phyloP scores from a whole-genome alignment of 2,329 filamentous ascomycete genomes.

The Pseudogymnoascus pannorum region DNA sequence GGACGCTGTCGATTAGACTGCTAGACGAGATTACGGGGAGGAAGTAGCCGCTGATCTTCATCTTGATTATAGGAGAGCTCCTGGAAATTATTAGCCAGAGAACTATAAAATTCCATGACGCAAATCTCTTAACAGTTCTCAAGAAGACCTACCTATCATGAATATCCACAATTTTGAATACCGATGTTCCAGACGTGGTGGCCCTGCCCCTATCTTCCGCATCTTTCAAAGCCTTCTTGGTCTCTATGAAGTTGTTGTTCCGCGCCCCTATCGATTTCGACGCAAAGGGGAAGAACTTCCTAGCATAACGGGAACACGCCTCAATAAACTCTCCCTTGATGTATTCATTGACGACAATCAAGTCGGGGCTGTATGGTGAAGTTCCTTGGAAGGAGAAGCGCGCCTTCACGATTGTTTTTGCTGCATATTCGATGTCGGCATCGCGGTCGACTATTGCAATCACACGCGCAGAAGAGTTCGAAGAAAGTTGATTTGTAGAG shows the following conservation, averaged over 20 bases:
- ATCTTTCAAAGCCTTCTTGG: not conserved
- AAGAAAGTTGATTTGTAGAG: constrained; percentile 28
- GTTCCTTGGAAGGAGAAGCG: constrained; percentile 47
- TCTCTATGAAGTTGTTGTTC: not conserved
- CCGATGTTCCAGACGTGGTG: not conserved
- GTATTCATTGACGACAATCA: constrained; percentile 59
- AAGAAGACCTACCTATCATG: constrained; percentile 11
- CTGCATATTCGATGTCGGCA: constrained; percentile 46
- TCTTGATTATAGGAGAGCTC: constrained; percentile 27
- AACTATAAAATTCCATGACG: constrained; percentile 11
- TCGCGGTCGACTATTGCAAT: constrained; percentile 55
- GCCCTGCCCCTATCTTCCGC: constrained; percentile 9
- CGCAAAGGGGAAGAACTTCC: constrained; percentile 18
- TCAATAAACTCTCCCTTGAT: constrained; percentile 47
- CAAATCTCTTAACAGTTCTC: constrained; percentile 3
- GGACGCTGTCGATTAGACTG: constrained; percentile 48
- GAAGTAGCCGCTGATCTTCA: constrained; percentile 36
- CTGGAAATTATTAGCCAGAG: constrained; percentile 13
- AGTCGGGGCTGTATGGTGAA: constrained; percentile 54
- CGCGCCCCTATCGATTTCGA: not conserved
- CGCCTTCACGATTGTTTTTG: constrained; percentile 45
- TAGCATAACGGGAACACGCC: constrained; percentile 36
- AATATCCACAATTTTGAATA: constrained; percentile 10
- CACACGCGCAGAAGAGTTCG: constrained; percentile 33
- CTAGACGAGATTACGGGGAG: constrained; percentile 40